Percentiles rank a stretch among this genome's conserved stretches.
Conservation (phyloP, 2,329 filamentous ascomycete species). For the Fusarium mangiferae region DNA sequence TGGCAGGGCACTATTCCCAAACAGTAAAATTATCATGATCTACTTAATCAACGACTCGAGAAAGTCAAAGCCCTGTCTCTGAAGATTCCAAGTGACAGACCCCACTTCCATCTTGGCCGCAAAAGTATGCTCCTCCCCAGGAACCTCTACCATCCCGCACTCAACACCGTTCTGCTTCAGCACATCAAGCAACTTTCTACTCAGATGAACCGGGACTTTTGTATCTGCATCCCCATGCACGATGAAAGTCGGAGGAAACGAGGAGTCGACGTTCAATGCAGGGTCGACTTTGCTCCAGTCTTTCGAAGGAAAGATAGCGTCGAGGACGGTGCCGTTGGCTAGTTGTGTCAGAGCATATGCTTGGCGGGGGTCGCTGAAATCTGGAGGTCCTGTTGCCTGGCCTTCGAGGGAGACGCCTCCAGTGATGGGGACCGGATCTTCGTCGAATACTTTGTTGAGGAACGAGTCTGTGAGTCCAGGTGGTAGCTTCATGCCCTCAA, state of each 20-base stretch:
- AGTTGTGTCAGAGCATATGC: neutral
- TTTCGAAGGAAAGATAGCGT: neutral
- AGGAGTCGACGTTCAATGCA: accelerated
- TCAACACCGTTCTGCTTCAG: neutral
- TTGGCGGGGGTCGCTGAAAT: neutral
- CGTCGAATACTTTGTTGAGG: neutral
- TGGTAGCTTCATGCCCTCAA: neutral
- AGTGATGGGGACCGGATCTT: neutral
- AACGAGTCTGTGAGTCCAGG: neutral
- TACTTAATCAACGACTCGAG: neutral
- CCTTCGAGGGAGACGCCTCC: neutral
- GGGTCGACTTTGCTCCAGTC: neutral
- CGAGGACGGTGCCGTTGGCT: neutral
- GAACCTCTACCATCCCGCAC: neutral
- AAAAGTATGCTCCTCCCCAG: neutral
- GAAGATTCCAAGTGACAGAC: neutral
- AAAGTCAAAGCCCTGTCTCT: neutral
- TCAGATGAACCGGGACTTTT: neutral
- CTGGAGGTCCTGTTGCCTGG: neutral
- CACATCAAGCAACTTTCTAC: neutral
- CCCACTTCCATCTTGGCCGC: neutral
- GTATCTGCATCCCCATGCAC: neutral
- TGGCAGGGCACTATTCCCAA: no score
- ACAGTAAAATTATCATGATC: accelerated
- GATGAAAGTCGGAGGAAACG: neutral